These are phyloP conservation scores for Trichophyton equinum DNA, from an alignment of 2,329 filamentous ascomycete species.

Conservation along the genomic window DNA sequence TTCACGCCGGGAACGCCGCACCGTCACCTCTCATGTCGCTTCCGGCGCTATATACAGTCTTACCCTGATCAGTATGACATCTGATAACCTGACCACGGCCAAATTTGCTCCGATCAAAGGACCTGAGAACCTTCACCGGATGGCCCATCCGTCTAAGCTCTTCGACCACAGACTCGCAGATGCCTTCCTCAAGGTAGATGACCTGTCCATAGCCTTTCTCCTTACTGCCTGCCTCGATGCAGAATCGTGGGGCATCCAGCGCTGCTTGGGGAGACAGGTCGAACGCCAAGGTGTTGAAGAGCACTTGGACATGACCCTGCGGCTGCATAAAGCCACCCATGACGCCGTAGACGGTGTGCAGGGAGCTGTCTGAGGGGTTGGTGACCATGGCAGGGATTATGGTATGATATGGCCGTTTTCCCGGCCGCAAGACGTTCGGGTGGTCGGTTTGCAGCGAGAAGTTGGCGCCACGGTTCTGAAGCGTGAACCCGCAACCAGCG, in stretches of 20 bases:
- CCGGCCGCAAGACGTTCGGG: conserved; percentile 66
- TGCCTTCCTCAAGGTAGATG: conserved; percentile 74
- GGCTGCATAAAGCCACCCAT: conserved; percentile 99
- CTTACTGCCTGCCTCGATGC: conserved; percentile 57
- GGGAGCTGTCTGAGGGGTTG: conserved; percentile 55
- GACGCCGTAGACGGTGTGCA: conserved; percentile 83
- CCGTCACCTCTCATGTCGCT: conserved; percentile 85
- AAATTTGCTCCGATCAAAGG: conserved; percentile 56
- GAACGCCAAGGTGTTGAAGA: conserved; percentile 79
- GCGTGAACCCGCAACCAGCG: conserved; percentile 72
- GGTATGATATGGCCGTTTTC: conserved; percentile 90
- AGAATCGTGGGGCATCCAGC: conserved; percentile 81
- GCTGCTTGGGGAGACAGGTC: conserved; percentile 73
- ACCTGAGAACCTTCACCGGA: conserved; percentile 54
- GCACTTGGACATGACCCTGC: conserved; percentile 85
- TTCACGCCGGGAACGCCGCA: conserved; percentile 41
- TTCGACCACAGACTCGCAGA: conserved; percentile 53
- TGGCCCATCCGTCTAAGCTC: conserved; percentile 62
- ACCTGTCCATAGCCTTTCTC: conserved; percentile 47
- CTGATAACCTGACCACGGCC: conserved; percentile 79
- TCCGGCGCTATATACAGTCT: conserved; percentile 69
- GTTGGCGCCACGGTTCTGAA: conserved; percentile 86
- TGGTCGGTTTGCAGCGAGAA: conserved; percentile 60
- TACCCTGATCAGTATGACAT: conserved; percentile 61
- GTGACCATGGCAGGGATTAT: conserved; percentile 92